These are phyloP conservation scores for Xanthoconium separans DNA, from an alignment of 1,284 basidiomycete genomes.

Conservation along the genomic window DNA sequence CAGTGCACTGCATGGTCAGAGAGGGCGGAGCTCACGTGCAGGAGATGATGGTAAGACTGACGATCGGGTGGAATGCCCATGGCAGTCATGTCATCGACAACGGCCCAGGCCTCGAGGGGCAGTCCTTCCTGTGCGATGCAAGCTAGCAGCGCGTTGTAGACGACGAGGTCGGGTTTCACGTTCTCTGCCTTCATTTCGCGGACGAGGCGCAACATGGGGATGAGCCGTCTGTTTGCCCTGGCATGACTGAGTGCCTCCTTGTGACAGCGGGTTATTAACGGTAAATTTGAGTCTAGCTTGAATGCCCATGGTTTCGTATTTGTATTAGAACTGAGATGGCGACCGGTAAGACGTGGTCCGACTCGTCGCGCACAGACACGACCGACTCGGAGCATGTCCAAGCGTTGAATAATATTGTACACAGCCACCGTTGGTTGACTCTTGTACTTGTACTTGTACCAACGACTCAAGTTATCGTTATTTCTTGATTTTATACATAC, in stretches of 20 bases:
- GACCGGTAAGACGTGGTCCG: background rate
- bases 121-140: conserved; percentile 43
- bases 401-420: background rate
- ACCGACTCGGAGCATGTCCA: background rate
- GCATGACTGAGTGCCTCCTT: conserved; percentile 40
- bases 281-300: conserved; percentile 27
- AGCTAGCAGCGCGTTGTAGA: conserved; percentile 57
- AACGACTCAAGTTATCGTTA: background rate
- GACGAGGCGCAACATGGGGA: conserved; percentile 34
- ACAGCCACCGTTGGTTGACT: background rate
- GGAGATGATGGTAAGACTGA: conserved; percentile 61
- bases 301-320: conserved; percentile 21
- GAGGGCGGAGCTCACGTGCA: conserved; percentile 45
- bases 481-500: conserved; percentile 18
- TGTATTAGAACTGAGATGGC: background rate
- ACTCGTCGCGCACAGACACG: background rate
- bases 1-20: conserved; percentile 2
- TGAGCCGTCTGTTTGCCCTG: conserved; percentile 25
- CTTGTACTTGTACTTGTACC: background rate
- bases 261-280: conserved; percentile 37
- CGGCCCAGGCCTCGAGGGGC: conserved; percentile 59
- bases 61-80: conserved; percentile 55
- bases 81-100: conserved; percentile 70
- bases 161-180: conserved; percentile 48
- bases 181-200: conserved; percentile 55